Evolutionary conservation across 129 eudicot genomes (phyloP).

Genomic region (Calendula officinalis): DNA sequence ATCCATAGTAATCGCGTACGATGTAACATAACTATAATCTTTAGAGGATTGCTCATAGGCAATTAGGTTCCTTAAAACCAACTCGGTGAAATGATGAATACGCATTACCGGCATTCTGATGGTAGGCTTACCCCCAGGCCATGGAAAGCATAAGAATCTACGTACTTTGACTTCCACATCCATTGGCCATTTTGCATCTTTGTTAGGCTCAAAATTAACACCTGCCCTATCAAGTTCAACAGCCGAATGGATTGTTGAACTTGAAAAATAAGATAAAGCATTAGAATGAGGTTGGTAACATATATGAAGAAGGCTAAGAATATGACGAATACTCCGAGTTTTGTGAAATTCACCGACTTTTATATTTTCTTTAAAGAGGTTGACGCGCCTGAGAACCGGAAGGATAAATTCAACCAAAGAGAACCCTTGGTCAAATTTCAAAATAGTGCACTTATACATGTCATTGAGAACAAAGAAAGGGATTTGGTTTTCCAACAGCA

Average conservation of each 20-base stretch:
- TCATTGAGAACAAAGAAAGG: conserved; percentile 11
- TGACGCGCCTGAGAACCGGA: not conserved
- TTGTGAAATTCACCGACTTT: not conserved
- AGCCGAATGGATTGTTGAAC: not conserved
- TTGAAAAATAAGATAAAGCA: not conserved
- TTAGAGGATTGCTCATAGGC: conserved; percentile 17
- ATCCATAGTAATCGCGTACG: conserved; percentile 8
- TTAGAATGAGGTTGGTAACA: not conserved
- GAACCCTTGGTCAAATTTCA: not conserved
- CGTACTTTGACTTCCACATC: not conserved
- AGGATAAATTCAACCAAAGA: not conserved
- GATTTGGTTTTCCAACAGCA: conserved; percentile 20
- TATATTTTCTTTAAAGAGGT: not conserved
- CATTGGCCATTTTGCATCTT: not conserved
- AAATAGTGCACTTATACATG: not conserved
- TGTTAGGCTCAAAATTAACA: conserved; percentile 5
- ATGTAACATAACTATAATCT: not conserved
- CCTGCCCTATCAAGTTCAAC: not conserved
- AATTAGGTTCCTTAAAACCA: conserved; percentile 16
- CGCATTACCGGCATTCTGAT: not conserved
- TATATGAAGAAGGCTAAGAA: conserved; percentile 7
- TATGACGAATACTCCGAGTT: not conserved
- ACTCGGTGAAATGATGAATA: conserved; percentile 3
- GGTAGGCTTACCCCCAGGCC: not conserved
- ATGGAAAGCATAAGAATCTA: not conserved